phyloP scores from a whole-genome alignment of 169 alveolate genomes.

The Plasmodium vinckei region DNA sequence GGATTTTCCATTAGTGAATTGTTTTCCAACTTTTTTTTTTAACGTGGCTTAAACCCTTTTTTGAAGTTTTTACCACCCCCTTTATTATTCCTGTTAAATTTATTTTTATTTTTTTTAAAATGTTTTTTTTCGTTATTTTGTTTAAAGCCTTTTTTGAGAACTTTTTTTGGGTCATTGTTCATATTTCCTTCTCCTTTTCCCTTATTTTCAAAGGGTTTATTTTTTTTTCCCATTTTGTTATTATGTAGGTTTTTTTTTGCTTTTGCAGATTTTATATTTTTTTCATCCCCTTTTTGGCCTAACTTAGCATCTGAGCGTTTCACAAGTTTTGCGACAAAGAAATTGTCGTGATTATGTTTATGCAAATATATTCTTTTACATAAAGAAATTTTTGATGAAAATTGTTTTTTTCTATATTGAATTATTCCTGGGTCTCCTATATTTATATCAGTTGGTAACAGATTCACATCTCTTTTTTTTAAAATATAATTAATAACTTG shows the following conservation, averaged over 20 bases:
- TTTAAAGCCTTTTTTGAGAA: neutral
- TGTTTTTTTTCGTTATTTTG: neutral
- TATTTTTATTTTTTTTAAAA: neutral
- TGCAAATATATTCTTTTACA: constrained; percentile 96
- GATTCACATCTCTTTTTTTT: constrained; percentile 91
- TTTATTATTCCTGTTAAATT: neutral
- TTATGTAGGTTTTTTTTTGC: neutral
- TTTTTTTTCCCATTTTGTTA: neutral
- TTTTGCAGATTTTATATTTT: neutral
- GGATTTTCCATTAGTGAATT: neutral
- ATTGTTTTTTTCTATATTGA: constrained; percentile 91
- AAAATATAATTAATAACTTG: constrained; percentile 96
- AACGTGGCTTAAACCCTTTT: neutral
- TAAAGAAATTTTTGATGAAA: constrained; percentile 90
- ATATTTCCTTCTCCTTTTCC: neutral
- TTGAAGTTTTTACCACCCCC: neutral
- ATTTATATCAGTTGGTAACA: constrained; percentile 80
- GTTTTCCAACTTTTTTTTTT: neutral
- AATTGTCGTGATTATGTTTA: constrained; percentile 97
- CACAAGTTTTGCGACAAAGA: constrained; percentile 96
- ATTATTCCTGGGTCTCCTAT: constrained; percentile 95
- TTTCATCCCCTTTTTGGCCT: constrained; percentile 37
- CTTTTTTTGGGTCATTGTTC: neutral
- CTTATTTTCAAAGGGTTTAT: neutral
- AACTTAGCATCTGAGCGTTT: constrained; percentile 91